Evolutionary conservation across 2,329 filamentous ascomycete species (phyloP).

Genomic region (Cadophora sp.): DNA sequence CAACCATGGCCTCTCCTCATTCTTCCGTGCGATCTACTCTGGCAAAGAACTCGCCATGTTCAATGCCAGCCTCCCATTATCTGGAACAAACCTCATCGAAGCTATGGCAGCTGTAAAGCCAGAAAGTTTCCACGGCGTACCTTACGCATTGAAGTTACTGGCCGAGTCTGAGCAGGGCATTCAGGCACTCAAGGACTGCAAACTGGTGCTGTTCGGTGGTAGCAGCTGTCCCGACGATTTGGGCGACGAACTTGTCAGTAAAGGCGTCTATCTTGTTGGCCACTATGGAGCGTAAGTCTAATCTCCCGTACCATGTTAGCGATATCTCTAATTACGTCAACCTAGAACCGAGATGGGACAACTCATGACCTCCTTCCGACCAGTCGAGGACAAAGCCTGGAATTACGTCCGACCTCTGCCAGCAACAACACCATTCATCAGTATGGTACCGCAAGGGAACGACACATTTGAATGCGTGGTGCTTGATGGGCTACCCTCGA

Average conservation of each 20-base stretch:
- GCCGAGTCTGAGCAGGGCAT: constrained; percentile 64
- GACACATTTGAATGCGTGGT: constrained; percentile 32
- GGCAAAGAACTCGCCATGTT: constrained; percentile 59
- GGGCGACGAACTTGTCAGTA: constrained; percentile 57
- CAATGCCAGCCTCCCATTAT: constrained; percentile 62
- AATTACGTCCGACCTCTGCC: constrained; percentile 57
- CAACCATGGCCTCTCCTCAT: constrained; percentile 61
- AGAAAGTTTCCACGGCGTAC: constrained; percentile 66
- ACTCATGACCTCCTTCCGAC: constrained; percentile 65
- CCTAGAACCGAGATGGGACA: constrained; percentile 63
- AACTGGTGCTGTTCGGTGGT: constrained; percentile 63
- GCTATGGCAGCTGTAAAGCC: constrained; percentile 52
- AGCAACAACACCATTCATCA: constrained; percentile 23
- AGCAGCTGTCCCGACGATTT: constrained; percentile 65
- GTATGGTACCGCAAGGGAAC: constrained; percentile 22
- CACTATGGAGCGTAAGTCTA: constrained; percentile 61
- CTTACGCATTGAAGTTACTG: constrained; percentile 68
- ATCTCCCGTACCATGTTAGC: neutral
- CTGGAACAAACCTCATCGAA: constrained; percentile 53
- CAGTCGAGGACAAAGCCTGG: constrained; percentile 60
- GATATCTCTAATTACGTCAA: neutral
- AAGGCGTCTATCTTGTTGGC: constrained; percentile 60
- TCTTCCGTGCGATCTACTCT: constrained; percentile 59
- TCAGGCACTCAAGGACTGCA: constrained; percentile 50
- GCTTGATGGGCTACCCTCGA: constrained; percentile 49